A percentile compares a stretch with the other conserved stretches of the same genome.
Evolutionary conservation across 352 stramenopile genomes (phyloP).

Genomic region (Elongisporangium undulatum): DNA sequence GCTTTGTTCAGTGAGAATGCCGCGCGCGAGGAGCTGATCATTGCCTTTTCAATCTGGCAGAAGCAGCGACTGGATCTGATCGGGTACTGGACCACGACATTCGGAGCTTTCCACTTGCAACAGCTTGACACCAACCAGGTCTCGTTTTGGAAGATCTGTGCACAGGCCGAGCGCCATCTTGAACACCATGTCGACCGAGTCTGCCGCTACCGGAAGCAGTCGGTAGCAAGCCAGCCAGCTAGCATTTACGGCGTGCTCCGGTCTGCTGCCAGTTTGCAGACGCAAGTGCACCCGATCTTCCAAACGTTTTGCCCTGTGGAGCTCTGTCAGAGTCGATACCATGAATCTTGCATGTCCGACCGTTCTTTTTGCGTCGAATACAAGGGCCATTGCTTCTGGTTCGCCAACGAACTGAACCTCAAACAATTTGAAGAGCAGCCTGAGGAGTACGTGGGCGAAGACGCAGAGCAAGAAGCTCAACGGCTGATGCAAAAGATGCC

Average conservation of each 20-base stretch:
- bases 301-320: conserved; percentile 61
- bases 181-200: conserved; percentile 13
- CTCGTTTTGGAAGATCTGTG: conserved; percentile 45
- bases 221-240: conserved; percentile 18
- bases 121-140: conserved; percentile 28
- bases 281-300: conserved; percentile 28
- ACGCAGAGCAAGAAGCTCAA: conserved; percentile 24
- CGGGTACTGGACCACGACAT: conserved; percentile 31
- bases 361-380: conserved; percentile 45
- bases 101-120: conserved; percentile 41
- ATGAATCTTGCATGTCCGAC: conserved; percentile 13
- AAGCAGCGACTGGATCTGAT: conserved; percentile 43
- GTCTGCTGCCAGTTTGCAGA: conserved; percentile 13
- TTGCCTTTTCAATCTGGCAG: conserved; percentile 33
- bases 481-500: conserved; percentile 29
- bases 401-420: conserved; percentile 30
- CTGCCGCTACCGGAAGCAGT: conserved; percentile 17
- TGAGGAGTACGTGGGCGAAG: conserved; percentile 26
- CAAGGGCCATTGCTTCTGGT: conserved; percentile 30
- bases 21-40: conserved; percentile 12
- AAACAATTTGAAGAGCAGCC: conserved; percentile 25
- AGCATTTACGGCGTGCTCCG: conserved; percentile 27
- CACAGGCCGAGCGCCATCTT: conserved; percentile 19
- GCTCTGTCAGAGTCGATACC: conserved; percentile 31
- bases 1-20: conserved; percentile 1